Conservation (phyloP, 495 filamentous ascomycete genomes). For the Xylaria curta region DNA sequence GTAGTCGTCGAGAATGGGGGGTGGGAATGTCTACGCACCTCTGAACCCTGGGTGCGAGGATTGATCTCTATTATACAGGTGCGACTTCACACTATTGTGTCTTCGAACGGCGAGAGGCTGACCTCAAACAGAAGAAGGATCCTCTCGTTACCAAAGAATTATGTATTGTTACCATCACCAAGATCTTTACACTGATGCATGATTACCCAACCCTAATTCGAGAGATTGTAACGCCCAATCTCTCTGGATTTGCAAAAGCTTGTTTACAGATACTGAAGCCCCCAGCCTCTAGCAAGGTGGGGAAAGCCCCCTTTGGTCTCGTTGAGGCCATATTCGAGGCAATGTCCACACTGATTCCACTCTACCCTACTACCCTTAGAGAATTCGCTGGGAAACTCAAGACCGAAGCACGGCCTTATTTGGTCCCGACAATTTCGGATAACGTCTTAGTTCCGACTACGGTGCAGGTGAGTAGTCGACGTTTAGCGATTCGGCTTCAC, state of each 20-base stretch:
- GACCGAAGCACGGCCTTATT: slow-evolving; percentile 58
- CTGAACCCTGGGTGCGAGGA: slow-evolving; percentile 73
- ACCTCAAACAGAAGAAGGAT: slow-evolving; percentile 69
- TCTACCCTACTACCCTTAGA: slow-evolving; percentile 80
- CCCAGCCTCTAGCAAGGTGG: slow-evolving; percentile 47
- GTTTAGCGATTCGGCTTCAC: slow-evolving; percentile 70
- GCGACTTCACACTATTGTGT: slow-evolving; percentile 34
- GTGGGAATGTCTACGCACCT: slow-evolving; percentile 74
- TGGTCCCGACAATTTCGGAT: slow-evolving; percentile 63
- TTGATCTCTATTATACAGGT: slow-evolving; percentile 75
- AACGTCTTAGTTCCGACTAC: slow-evolving; percentile 51
- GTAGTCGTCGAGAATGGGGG: slow-evolving; percentile 80
- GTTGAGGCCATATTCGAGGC: slow-evolving; percentile 63
- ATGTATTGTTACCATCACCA: slow-evolving; percentile 74
- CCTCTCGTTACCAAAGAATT: slow-evolving; percentile 74
- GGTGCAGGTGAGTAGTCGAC: slow-evolving; percentile 60
- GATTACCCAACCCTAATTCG: slow-evolving; percentile 81
- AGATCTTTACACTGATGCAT: slow-evolving; percentile 81
- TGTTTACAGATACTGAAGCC: slow-evolving; percentile 71
- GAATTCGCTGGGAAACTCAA: slow-evolving; percentile 73
- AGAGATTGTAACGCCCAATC: slow-evolving; percentile 83
- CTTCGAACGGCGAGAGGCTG: slow-evolving; percentile 19
- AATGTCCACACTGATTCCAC: slow-evolving; percentile 71
- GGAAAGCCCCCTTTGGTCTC: slow-evolving; percentile 49
- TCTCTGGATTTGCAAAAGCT: slow-evolving; percentile 73